Evolutionary conservation across 1,284 basidiomycete species (phyloP).

Genomic region (Trichosporon asahii): DNA sequence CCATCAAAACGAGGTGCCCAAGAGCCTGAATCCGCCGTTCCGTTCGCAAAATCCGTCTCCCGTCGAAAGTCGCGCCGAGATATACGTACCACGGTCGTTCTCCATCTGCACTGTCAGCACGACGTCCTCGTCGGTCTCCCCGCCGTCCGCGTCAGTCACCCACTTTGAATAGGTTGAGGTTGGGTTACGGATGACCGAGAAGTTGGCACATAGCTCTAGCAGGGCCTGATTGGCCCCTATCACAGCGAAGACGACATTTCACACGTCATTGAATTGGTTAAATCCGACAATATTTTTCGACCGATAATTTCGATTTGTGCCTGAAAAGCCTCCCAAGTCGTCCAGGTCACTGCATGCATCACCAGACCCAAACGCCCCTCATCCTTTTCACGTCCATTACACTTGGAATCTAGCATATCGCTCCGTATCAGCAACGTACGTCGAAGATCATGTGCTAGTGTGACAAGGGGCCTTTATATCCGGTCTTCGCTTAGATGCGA

Average conservation of each 20-base stretch:
- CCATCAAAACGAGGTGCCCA: not conserved
- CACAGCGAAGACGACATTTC: not conserved
- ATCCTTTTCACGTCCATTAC: too few relatives aligned
- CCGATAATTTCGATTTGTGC: not conserved
- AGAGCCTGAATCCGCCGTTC: not conserved
- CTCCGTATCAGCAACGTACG: too few relatives aligned
- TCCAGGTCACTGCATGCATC: not conserved
- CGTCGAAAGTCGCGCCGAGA: not conserved
- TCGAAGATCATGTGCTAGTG: too few relatives aligned
- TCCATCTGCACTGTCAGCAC: conserved; percentile 14
- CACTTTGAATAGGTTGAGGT: conserved; percentile 10
- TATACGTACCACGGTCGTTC: conserved; percentile 20
- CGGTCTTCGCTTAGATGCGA: too few relatives aligned
- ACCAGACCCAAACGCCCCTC: too few relatives aligned
- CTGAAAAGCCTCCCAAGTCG: not conserved
- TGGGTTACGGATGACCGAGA: conserved; percentile 9
- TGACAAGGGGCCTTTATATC: too few relatives aligned
- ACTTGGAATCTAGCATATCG: too few relatives aligned
- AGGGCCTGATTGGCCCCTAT: not conserved
- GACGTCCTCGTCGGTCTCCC: not conserved
- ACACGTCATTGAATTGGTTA: not conserved
- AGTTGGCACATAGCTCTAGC: conserved; percentile 9
- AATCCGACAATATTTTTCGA: not conserved
- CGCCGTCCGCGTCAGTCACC: not conserved
- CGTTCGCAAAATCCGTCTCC: not conserved